Evolutionary conservation across 1,139 yeast species (phyloP), one percentile per base, ranked within the genome.

Genomic region (Scheffersomyces titani): DNA sequence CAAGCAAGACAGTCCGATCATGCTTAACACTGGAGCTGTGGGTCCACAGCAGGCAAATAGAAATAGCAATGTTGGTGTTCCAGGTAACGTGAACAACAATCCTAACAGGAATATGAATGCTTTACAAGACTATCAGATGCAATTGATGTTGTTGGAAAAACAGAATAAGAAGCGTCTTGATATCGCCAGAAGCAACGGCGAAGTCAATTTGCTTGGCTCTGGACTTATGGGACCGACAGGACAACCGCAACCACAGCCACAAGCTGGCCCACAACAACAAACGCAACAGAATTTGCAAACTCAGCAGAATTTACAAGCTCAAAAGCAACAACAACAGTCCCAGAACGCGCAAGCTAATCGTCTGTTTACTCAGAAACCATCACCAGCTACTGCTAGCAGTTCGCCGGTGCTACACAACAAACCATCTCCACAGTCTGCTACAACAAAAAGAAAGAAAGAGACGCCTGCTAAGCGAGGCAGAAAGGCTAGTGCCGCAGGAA

Each of bases 121-220:
- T 1, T 74, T 89, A 52, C 89, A 87, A 61, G 93, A 89, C 68
- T 89, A 89, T 69, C 94, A 89, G 70, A 84, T 84, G 81, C 94
- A 89, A 70, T 73, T 89, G 61, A 83, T 89, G 85, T 70, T 87
- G 50, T 73, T 89, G 58, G 94, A 89, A 62, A 85, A 85, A 62
- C 92, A 88, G 66, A 88, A 88, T 69, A 87, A 87, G 69, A 85
- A 85, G 68, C 78, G 88, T 44, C 79, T 83, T 55, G 84, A 82
- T 63, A 80, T 81, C 55, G 83, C 85, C 7, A 69, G 84, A 61
- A 73, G 70, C 61, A 70, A 67, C 61, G 75, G 78, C 1, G 67
- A 63, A 13, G 54, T 59, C 16, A 70, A 65, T 4, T 55, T 55
- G 45, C 40, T 30, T 30, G 13, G 40, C 13, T 30, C 40, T 2